These are phyloP conservation scores for Mucor irregularis DNA, from an alignment of 371 early-diverging fungal genomes.

Conservation along the genomic window DNA sequence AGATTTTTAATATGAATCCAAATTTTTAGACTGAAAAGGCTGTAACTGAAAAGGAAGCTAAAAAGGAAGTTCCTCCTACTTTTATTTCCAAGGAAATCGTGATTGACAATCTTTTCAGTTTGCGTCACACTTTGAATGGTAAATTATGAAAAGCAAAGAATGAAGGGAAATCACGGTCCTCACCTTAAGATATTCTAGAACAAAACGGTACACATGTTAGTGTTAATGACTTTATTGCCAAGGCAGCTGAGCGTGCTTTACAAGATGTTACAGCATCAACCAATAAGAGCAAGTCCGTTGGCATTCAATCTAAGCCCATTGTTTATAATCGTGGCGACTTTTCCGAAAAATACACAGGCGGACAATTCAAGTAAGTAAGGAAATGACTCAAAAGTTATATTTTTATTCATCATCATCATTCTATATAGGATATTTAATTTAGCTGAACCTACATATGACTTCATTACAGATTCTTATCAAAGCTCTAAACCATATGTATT, in stretches of 20 bases:
- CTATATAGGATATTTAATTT: conserved; percentile 46
- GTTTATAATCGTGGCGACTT: conserved; percentile 14
- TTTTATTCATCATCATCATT: background rate
- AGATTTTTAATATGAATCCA: background rate
- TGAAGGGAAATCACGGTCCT: too few species aligned
- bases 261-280: conserved; percentile 58
- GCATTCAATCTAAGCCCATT: conserved; percentile 22
- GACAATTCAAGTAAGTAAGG: conserved; percentile 41
- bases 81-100: conserved; percentile 71
- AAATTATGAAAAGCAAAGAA: conserved; percentile 19
- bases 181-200: conserved; percentile 29
- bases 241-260: conserved; percentile 79
- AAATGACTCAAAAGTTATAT: background rate
- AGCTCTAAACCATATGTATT: conserved; percentile 42
- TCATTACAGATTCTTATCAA: conserved; percentile 45
- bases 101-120: conserved; percentile 65
- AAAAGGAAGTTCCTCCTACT: conserved; percentile 28
- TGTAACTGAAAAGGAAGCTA: conserved; percentile 18
- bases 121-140: conserved; percentile 73
- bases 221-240: conserved; percentile 86
- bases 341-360: conserved; percentile 32
- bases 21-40: conserved; percentile 28
- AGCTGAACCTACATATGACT: conserved; percentile 45
- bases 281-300: conserved; percentile 28
- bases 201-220: conserved; percentile 67